A percentile compares a stretch with the other conserved stretches of the same genome.
These are phyloP conservation scores for Exserohilum rostratum DNA, from an alignment of 2,329 filamentous ascomycete genomes.

Conservation along the genomic window DNA sequence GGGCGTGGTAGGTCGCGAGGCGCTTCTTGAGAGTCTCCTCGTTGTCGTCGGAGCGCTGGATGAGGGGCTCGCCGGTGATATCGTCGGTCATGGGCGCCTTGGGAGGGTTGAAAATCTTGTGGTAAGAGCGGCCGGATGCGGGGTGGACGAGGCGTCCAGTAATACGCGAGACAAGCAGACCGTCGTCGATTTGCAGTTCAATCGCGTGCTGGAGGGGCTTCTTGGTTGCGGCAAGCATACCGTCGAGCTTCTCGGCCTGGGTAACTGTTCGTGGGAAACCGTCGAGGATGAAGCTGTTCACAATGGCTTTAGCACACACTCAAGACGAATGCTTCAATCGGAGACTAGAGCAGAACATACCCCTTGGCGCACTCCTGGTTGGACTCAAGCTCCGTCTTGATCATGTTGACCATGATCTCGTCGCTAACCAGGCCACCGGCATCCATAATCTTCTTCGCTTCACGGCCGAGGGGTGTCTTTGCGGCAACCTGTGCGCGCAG, in stretches of 20 bases:
- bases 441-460: conserved; percentile 99
- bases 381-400: conserved; percentile 92
- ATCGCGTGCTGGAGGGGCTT: conserved; percentile 93
- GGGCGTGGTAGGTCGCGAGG: conserved; percentile 87
- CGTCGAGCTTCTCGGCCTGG: conserved; percentile 92
- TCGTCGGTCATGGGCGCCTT: conserved; percentile 95
- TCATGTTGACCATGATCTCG: conserved; percentile 99
- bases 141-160: conserved; percentile 96
- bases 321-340: background rate
- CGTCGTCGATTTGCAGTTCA: conserved; percentile 96
- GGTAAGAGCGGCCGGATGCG: conserved; percentile 93
- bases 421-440: conserved; percentile 96
- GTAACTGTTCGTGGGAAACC: conserved; percentile 97
- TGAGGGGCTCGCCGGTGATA: conserved; percentile 91
- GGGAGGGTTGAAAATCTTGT: conserved; percentile 98
- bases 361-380: conserved; percentile 97
- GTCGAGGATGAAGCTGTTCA: conserved; percentile 89
- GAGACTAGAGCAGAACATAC: conserved; percentile 56
- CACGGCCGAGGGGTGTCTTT: conserved; percentile 90
- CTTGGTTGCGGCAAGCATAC: conserved; percentile 79
- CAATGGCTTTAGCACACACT: conserved; percentile 2
- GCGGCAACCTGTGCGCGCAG: conserved; percentile 96
- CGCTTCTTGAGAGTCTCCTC: conserved; percentile 95
- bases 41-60: conserved; percentile 97
- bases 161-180: conserved; percentile 90